Base-by-base conservation (phyloP, 805 yeast genomes). In the Millerozyma miso region DNA sequence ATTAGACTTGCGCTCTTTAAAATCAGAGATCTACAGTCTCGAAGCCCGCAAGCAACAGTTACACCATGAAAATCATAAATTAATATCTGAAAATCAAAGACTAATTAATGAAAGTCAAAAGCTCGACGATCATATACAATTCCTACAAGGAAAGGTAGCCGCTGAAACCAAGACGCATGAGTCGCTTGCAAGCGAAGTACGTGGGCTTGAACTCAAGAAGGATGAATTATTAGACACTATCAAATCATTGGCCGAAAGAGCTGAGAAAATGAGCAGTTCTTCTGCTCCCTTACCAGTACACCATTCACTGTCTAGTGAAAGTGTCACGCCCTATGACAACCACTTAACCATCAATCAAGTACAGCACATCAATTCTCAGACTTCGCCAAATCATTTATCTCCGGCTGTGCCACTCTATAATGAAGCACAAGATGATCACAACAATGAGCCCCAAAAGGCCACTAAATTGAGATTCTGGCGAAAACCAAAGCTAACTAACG, bases 161-260 rank as follows among this genome's bases (percentile, higher is more conserved):
- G 60, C 59, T 33, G 69, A 74, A 46, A 67, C 70, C 31, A 56
- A 68, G 1, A 62, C 69, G 1, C 79, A 75, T 48, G 68, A 73
- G 2, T 58, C 59, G 4, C 49, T 83, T 31, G 44, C 65, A 16
- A 67, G 63, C 35, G 88, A 84, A 33, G 69, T 85, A 12, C 74
- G 69, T 38, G 73, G 65, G 15, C 63, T 88, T 47, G 71, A 63
- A 23, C 46, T 52, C 0, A 73, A 74, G 37, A 82, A 76, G 60
- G 67, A 64, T 29, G 59, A 63, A 14, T 60, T 88, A 16, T 19
- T 46, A 34, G 65, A 62, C 15, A 49, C 50, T 19, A 65, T 59
- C 46, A 55, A 45, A 38, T 49, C 41, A 15, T 51, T 57, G 32
- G 38, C 50, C n/a, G 63, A 59, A 32, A 55, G 57, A 33, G 54